These are phyloP conservation scores for Porodaedalea pini DNA, from an alignment of 1,284 basidiomycete species.

Conservation along the genomic window DNA sequence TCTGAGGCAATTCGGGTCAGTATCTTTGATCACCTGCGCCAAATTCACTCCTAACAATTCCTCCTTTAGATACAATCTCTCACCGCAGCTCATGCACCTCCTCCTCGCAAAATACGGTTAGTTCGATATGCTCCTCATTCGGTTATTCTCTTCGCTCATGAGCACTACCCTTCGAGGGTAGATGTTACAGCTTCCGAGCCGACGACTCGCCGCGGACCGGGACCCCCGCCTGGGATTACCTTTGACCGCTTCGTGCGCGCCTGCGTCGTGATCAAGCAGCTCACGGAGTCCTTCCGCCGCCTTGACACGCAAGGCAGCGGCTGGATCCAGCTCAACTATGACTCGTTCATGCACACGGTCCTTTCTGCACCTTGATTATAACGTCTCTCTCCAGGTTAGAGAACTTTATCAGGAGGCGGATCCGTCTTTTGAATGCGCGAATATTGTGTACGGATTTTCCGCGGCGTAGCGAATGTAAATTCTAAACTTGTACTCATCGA, in stretches of 20 bases:
- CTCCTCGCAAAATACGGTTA: conserved; percentile 65
- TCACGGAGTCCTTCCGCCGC: conserved; percentile 60
- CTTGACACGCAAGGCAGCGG: conserved; percentile 67
- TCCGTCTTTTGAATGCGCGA: too few species aligned
- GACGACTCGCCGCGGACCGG: conserved; percentile 28
- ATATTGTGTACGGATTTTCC: too few species aligned
- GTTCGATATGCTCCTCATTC: conserved; percentile 20
- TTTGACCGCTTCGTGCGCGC: conserved; percentile 82
- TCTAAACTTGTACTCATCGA: too few species aligned
- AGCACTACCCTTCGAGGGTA: conserved; percentile 37
- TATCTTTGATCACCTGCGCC: background rate
- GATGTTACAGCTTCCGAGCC: conserved; percentile 51
- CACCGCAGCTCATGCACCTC: conserved; percentile 58
- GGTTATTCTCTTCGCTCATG: conserved; percentile 3
- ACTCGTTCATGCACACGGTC: conserved; percentile 72
- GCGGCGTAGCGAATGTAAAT: too few species aligned
- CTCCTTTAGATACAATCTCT: conserved; percentile 53
- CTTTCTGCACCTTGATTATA: conserved; percentile 64
- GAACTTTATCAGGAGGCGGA: too few species aligned
- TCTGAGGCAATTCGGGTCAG: conserved; percentile 62
- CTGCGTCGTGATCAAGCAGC: conserved; percentile 76
- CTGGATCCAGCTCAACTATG: conserved; percentile 75
- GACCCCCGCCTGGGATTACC: conserved; percentile 54
- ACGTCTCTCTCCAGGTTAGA: background rate
- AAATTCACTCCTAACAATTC: background rate